Conservation (phyloP, 2,329 filamentous ascomycete species). For the Talaromyces sp. region DNA sequence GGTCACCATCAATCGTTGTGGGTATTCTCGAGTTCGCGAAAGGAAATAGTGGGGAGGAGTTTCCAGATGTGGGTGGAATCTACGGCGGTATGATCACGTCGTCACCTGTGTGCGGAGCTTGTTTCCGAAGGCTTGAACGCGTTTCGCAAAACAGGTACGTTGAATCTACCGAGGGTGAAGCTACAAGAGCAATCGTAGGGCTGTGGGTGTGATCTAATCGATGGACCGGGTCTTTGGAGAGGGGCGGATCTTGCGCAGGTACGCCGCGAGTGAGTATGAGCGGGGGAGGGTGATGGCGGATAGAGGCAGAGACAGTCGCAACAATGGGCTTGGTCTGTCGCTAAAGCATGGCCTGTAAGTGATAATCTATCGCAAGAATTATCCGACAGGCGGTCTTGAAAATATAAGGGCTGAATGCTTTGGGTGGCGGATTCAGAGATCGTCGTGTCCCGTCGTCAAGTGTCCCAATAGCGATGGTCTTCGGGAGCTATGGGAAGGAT, state of each 20-base stretch:
- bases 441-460: slow-evolving; percentile 3
- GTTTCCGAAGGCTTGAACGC: slow-evolving; percentile 5
- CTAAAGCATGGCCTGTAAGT: background rate
- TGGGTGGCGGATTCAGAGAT: slow-evolving; percentile 1
- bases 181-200: background rate
- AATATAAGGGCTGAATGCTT: background rate
- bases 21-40: slow-evolving; percentile 2
- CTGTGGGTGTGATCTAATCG: slow-evolving; percentile 7
- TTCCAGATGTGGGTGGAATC: slow-evolving; percentile 10
- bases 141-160: background rate
- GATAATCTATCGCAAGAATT: background rate
- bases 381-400: background rate
- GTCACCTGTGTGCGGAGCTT: slow-evolving; percentile 15
- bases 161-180: background rate
- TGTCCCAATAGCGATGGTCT: background rate
- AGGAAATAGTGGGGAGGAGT: background rate
- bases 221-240: slow-evolving; percentile 4
- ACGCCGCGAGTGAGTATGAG: background rate
- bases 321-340: background rate
- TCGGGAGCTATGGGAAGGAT: background rate
- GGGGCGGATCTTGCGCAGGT: background rate
- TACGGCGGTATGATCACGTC: slow-evolving; percentile 11
- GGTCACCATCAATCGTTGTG: slow-evolving; percentile 28
- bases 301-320: background rate
- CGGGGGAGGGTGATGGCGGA: background rate